Conservation (phyloP, 2,329 filamentous ascomycete species). For the Chrysosporium keratinophilum region DNA sequence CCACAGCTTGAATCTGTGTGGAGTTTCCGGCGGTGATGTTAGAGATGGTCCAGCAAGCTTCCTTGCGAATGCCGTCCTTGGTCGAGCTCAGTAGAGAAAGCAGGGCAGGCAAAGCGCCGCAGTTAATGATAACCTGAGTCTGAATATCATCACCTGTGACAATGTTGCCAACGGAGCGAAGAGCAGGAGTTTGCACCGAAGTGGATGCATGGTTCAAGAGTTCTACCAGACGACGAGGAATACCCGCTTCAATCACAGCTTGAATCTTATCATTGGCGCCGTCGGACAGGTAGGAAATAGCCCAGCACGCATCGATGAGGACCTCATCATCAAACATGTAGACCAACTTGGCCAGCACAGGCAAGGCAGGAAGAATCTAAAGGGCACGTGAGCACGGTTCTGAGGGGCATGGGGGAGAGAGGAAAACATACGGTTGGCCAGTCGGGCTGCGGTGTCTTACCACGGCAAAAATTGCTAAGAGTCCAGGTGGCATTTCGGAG, state of each 20-base stretch:
- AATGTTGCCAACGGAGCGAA: constrained; percentile 96
- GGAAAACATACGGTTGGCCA: constrained; percentile 75
- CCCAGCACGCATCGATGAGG: constrained; percentile 98
- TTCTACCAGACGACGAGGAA: constrained; percentile 90
- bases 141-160: constrained; percentile 97
- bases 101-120: constrained; percentile 82
- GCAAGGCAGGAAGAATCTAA: constrained; percentile 86
- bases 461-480: constrained; percentile 98
- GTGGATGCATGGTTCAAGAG: constrained; percentile 96
- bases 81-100: constrained; percentile 87
- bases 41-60: constrained; percentile 99
- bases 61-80: constrained; percentile 98
- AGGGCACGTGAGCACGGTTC: constrained; percentile 19
- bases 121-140: constrained; percentile 99
- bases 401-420: not conserved
- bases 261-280: constrained; percentile 99
- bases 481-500: constrained; percentile 98
- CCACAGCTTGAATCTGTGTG: constrained; percentile 89
- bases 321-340: constrained; percentile 98
- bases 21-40: constrained; percentile 98
- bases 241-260: constrained; percentile 95
- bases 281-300: constrained; percentile 95
- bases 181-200: constrained; percentile 92
- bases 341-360: constrained; percentile 90
- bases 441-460: constrained; percentile 97